Evolutionary conservation across 306 rosid genomes (phyloP), one percentile per base, ranked within the genome.

Genomic region (Delonix regia): DNA sequence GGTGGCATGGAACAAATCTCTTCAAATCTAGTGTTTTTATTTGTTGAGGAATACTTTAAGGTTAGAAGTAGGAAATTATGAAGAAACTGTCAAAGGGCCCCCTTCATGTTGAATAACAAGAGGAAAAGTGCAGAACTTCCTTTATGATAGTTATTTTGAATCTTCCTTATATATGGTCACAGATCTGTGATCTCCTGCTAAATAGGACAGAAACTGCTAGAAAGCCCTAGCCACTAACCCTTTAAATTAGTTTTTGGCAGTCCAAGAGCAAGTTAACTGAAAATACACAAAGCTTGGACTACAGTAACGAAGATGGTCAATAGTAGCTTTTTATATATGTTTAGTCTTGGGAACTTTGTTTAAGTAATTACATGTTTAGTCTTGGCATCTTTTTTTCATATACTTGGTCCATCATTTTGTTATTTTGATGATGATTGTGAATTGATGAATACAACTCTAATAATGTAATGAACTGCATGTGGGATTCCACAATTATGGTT

Each of bases 21-120:
- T 47, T 77, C 22, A 18, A 8, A 2, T 24, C 62, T 71, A 36
- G 34, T 81, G 25, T 22, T 66, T 39, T 5, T 21, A n/a, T 52
- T 52, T 19, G 3, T 41, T 13, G 21, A 34, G n/a, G 10, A 38
- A 64, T 72, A 51, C 25, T 57, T 11, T 11, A 18, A 30, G 10
- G 6, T 62, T 15, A 8, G 68, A 33, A 62, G 62, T 28, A 67
- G 61, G 53, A 59, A 39, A 83, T n/a, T n/a, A 33, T 27, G 24
- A 5, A 45, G 57, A 11, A 66, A 39, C 19, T 39, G 47, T 18
- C n/a, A 52, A 48, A 28, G 0, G 14, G 22, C 21, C 34, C 39
- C 72, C 47, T 77, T 72, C 21, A 49, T 15, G 24, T 77, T 42
- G 19, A 55, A 38, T 24, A 21, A 21, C 51, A 7, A 19, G 69